A percentile compares a stretch with the other conserved stretches of the same genome.
These are phyloP conservation scores for Chytriomyces confervae DNA, from an alignment of 192 early-diverging fungal genomes.

Conservation along the genomic window DNA sequence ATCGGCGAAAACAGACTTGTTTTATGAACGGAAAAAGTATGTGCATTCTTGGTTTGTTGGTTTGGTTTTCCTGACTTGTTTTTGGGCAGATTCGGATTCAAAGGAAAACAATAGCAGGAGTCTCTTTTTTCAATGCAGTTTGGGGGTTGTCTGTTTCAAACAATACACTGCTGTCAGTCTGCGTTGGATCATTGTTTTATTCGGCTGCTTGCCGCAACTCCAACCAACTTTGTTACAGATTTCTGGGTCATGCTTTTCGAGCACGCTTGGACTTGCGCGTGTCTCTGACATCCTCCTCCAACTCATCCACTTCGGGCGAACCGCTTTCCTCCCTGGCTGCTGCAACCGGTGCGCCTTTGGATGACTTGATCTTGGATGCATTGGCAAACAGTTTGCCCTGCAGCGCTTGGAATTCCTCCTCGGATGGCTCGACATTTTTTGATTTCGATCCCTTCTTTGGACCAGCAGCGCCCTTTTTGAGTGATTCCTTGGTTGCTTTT, in stretches of 20 bases:
- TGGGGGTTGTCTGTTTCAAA: too few species aligned
- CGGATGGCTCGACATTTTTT: constrained; percentile 54
- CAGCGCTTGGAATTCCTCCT: constrained; percentile 68
- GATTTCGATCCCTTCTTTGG: constrained; percentile 29
- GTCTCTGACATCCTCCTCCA: constrained; percentile 14
- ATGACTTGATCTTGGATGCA: not conserved
- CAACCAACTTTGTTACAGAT: too few species aligned
- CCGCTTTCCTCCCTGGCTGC: not conserved
- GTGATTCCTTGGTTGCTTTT: not conserved
- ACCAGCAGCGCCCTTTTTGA: not conserved
- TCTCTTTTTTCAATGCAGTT: not conserved
- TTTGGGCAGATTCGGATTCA: constrained; percentile 40
- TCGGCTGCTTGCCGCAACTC: too few species aligned
- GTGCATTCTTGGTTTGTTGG: constrained; percentile 27
- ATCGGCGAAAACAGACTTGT: constrained; percentile 85
- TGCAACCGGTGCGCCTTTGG: not conserved
- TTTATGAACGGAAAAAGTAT: constrained; percentile 94
- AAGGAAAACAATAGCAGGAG: constrained; percentile 33
- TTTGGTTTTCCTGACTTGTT: not conserved
- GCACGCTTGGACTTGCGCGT: constrained; percentile 7
- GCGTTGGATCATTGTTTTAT: too few species aligned
- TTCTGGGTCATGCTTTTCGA: not conserved
- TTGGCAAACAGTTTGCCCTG: constrained; percentile 60
- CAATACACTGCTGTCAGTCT: too few species aligned
- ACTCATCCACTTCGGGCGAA: constrained; percentile 19